A percentile compares a stretch with the other conserved stretches of the same genome.
Conservation (phyloP, 768 basidiomycete species). For the Tulasnella sp. region DNA sequence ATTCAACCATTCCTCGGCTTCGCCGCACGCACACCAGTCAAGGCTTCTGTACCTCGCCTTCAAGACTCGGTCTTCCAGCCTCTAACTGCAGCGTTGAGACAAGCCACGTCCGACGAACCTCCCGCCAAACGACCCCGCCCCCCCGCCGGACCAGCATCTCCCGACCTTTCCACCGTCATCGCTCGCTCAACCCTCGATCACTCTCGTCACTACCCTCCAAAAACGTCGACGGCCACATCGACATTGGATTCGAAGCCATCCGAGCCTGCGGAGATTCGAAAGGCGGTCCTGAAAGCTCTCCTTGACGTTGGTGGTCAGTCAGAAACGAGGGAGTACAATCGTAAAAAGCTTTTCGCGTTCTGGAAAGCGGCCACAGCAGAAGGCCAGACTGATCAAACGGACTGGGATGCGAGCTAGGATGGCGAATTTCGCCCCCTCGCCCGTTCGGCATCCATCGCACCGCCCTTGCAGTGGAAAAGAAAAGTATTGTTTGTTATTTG, state of each 20-base stretch:
- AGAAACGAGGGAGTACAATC: conserved; percentile 75
- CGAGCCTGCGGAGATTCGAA: conserved; percentile 48
- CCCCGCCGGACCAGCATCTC: conserved; percentile 41
- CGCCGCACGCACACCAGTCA: conserved; percentile 67
- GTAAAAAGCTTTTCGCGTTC: conserved; percentile 79
- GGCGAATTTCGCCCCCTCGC: not conserved
- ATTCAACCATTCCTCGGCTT: conserved; percentile 72
- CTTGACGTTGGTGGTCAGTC: conserved; percentile 75
- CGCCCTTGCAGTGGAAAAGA: not conserved
- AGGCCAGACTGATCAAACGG: conserved; percentile 47
- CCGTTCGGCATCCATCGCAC: too few relatives aligned
- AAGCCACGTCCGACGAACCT: conserved; percentile 47
- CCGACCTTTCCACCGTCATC: conserved; percentile 52
- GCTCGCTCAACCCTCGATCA: conserved; percentile 57
- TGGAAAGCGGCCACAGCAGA: conserved; percentile 67
- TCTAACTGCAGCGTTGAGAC: conserved; percentile 58
- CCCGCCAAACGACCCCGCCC: conserved; percentile 50
- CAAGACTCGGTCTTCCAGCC: conserved; percentile 70
- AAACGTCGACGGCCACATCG: conserved; percentile 40
- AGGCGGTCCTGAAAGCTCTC: conserved; percentile 60
- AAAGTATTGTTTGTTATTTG: not conserved
- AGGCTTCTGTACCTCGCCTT: conserved; percentile 71
- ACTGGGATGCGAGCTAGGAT: conserved; percentile 37
- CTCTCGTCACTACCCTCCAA: conserved; percentile 42
- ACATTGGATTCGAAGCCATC: not conserved